Percentiles rank a stretch among this genome's conserved stretches.
Evolutionary conservation across 305 asterid species (phyloP).

Genomic region (Stenogyne calaminthoides): DNA sequence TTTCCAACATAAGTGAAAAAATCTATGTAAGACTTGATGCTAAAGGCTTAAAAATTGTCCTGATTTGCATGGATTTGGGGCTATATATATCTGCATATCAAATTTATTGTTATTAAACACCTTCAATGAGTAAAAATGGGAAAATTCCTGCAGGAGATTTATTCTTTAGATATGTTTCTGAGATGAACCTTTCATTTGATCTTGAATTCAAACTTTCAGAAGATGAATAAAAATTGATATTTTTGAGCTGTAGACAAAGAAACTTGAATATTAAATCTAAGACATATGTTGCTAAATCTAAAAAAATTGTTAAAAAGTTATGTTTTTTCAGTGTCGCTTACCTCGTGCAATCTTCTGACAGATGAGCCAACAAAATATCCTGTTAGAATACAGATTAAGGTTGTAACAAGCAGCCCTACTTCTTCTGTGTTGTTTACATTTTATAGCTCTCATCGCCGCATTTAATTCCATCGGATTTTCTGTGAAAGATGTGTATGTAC

Average conservation of each 20-base stretch:
- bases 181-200: background rate
- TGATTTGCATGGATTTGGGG: constrained; percentile 50
- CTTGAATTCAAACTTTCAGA: constrained; percentile 6
- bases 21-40: constrained; percentile 27
- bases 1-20: too few species aligned
- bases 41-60: constrained; percentile 42
- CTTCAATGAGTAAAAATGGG: background rate
- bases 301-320: background rate
- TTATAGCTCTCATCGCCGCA: constrained; percentile 18
- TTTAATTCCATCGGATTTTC: background rate
- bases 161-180: constrained; percentile 16
- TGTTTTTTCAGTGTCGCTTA: background rate
- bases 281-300: background rate
- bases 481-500: background rate
- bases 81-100: constrained; percentile 41
- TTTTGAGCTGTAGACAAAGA: constrained; percentile 21
- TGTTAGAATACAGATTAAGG: constrained; percentile 29
- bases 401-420: constrained; percentile 21
- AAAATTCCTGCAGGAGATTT: too few species aligned
- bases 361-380: constrained; percentile 39
- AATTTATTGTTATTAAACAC: background rate
- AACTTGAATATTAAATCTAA: background rate
- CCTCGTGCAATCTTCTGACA: constrained; percentile 29
- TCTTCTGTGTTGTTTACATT: constrained; percentile 18
- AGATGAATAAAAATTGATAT: background rate